A percentile compares a stretch with the other conserved stretches of the same genome.
These are phyloP conservation scores for Forsythia viridissima DNA, from an alignment of 257 asterid species.

Conservation along the genomic window DNA sequence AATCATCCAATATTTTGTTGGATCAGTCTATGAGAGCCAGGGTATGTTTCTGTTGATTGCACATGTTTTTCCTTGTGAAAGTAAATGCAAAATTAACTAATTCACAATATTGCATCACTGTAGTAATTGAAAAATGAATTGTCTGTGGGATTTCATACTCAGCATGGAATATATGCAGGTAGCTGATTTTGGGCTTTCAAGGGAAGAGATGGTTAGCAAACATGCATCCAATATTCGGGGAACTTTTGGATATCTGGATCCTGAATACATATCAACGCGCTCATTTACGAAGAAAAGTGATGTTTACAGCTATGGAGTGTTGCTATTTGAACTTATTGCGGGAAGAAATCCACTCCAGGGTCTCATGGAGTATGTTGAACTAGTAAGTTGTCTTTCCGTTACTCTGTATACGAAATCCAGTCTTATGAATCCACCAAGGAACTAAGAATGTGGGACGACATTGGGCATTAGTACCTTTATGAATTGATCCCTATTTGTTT, in stretches of 20 bases:
- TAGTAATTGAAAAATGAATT: background rate
- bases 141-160: background rate
- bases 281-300: slow-evolving; percentile 89
- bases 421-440: background rate
- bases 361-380: slow-evolving; percentile 81
- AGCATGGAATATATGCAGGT: slow-evolving; percentile 48
- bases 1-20: slow-evolving; percentile 91
- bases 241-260: slow-evolving; percentile 94
- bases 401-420: background rate
- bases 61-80: slow-evolving; percentile 9
- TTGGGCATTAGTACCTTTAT: background rate
- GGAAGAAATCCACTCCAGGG: slow-evolving; percentile 96
- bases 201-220: slow-evolving; percentile 81
- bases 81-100: background rate
- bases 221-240: slow-evolving; percentile 75
- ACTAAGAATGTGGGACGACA: background rate
- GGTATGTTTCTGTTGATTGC: slow-evolving; percentile 43
- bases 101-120: background rate
- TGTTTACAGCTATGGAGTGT: slow-evolving; percentile 88
- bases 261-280: slow-evolving; percentile 87
- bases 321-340: slow-evolving; percentile 86
- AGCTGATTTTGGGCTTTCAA: slow-evolving; percentile 95
- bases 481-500: background rate
- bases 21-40: slow-evolving; percentile 89
- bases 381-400: slow-evolving; percentile 51